Evolutionary conservation across 768 basidiomycete species (phyloP).

Genomic region (Phanerochaete carnosa): DNA sequence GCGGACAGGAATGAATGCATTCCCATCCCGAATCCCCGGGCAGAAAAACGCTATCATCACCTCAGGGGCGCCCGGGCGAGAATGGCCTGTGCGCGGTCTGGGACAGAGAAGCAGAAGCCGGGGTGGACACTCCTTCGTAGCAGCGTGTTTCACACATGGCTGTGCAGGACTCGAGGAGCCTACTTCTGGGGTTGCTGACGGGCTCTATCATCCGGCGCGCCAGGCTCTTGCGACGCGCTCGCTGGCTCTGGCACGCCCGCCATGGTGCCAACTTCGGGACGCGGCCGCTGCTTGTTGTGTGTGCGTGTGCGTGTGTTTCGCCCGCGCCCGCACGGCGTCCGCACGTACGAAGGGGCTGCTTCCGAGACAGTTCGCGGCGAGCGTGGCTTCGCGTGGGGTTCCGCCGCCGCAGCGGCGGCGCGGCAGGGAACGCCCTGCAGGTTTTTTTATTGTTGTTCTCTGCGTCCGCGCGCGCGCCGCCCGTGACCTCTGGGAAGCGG

Average conservation of each 20-base stretch:
- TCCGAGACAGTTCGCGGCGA: too few species aligned
- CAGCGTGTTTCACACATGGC: not conserved
- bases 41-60: not conserved
- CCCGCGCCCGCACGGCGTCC: not conserved
- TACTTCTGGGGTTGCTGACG: not conserved
- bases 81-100: not conserved
- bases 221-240: not conserved
- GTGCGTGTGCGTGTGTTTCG: too few species aligned
- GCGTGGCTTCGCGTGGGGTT: too few species aligned
- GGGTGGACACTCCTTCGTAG: not conserved
- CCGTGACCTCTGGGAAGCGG: too few species aligned
- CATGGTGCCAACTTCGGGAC: not conserved
- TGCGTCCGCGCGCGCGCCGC: too few species aligned
- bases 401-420: too few species aligned
- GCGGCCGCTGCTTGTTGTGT: too few species aligned
- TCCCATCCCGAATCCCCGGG: not conserved
- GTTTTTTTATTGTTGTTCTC: too few species aligned
- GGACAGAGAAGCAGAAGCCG: not conserved
- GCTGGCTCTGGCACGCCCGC: too few species aligned
- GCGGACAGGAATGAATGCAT: not conserved
- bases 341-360: too few species aligned
- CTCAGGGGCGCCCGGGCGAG: not conserved
- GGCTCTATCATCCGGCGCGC: not conserved
- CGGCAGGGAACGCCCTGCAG: too few species aligned
- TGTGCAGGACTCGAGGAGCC: not conserved